Evolutionary conservation across 2,329 filamentous ascomycete species (phyloP).

Genomic region (Fusarium xyrophilum): DNA sequence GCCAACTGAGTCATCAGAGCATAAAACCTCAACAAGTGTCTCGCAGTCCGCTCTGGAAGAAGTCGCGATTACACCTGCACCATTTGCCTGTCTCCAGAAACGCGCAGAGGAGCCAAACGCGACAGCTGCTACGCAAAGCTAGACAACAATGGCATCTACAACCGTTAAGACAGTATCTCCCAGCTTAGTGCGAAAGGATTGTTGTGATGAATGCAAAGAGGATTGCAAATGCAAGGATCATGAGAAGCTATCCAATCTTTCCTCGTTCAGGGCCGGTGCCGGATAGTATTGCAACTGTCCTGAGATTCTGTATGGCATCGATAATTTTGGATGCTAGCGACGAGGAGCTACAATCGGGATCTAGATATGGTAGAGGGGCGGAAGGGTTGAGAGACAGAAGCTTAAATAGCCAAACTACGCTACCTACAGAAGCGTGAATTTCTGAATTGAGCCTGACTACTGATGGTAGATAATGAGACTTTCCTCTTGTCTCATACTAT

Average conservation of each 20-base stretch:
- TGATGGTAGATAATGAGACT: not conserved
- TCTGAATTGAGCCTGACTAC: not conserved
- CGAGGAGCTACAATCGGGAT: not conserved
- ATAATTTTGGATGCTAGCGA: not conserved
- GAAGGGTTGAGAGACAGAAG: no score
- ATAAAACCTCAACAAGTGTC: not conserved
- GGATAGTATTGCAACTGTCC: no score
- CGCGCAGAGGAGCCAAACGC: no score
- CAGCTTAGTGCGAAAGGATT: not conserved
- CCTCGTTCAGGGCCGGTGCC: rapidly evolving
- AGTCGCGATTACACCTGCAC: not conserved
- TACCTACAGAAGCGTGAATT: not conserved
- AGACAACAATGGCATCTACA: not conserved
- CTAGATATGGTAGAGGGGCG: not conserved
- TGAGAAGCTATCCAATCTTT: not conserved
- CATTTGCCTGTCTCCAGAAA: no score
- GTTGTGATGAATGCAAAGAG: no score
- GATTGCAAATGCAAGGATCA: not conserved
- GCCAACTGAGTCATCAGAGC: not conserved
- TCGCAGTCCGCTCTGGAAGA: not conserved
- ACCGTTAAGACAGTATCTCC: not conserved
- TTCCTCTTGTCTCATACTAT: no score
- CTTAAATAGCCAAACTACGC: not conserved
- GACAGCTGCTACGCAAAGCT: not conserved
- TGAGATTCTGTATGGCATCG: rapidly evolving